A percentile compares a stretch with the other conserved stretches of the same genome.
These are phyloP conservation scores for Eruca vesicaria DNA, from an alignment of 441 rosid species.

Conservation along the genomic window DNA sequence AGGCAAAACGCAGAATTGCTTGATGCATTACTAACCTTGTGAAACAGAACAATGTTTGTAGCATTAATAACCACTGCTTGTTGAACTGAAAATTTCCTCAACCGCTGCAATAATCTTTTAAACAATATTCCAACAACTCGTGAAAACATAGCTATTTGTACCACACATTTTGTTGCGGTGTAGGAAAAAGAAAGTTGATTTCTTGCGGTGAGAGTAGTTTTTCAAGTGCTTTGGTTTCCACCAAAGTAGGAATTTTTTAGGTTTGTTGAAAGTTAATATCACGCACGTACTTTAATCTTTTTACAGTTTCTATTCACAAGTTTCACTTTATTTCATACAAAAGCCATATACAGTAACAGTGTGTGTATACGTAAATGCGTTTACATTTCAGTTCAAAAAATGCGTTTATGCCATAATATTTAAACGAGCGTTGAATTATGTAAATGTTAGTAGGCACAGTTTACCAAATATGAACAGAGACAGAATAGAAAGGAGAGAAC, in stretches of 20 bases:
- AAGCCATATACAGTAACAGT: too few species aligned
- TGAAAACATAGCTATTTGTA: not conserved
- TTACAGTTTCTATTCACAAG: not conserved
- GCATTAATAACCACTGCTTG: not conserved
- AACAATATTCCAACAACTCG: not conserved
- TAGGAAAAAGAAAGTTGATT: not conserved
- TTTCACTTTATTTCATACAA: too few species aligned
- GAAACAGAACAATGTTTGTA: not conserved
- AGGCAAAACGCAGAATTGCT: not conserved
- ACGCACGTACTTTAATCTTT: not conserved
- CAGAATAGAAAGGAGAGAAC: slow-evolving; percentile 18
- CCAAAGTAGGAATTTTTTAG: too few species aligned
- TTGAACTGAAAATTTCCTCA: not conserved
- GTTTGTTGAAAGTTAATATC: not conserved
- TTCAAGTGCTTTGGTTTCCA: too few species aligned
- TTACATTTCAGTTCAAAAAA: too few species aligned
- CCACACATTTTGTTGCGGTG: not conserved
- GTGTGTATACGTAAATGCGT: not conserved
- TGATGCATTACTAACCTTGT: not conserved
- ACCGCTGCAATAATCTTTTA: not conserved
- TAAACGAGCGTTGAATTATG: not conserved
- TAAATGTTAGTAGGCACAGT: not conserved
- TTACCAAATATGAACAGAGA: slow-evolving; percentile 17
- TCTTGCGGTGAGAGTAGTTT: not conserved
- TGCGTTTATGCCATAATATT: not conserved